Conservation (phyloP, 75 land plant genomes). For the Pseudotsuga menziesii region DNA sequence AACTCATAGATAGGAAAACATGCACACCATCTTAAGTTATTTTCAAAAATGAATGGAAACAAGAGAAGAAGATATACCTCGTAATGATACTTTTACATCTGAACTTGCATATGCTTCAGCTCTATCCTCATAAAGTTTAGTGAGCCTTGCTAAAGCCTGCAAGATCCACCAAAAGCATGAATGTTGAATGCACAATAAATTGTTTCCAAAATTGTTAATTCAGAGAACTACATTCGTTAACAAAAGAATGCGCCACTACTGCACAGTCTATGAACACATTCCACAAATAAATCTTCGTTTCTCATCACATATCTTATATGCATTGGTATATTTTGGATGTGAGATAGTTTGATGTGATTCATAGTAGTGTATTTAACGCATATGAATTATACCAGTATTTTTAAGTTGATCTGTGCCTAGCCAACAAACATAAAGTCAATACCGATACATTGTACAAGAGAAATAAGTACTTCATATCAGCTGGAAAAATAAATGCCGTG, state of each 20-base stretch:
- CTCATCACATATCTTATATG: neutral
- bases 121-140: constrained; percentile 25
- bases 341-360: neutral
- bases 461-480: neutral
- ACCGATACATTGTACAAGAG: neutral
- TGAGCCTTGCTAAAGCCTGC: constrained; percentile 13
- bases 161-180: neutral
- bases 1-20: no score
- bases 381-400: neutral
- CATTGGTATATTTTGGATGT: neutral
- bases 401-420: neutral
- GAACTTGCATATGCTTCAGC: constrained; percentile 18
- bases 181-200: neutral
- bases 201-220: neutral
- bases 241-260: neutral
- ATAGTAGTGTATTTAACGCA: neutral
- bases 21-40: no score
- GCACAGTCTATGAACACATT: neutral
- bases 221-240: neutral
- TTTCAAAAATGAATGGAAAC: no score
- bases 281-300: neutral
- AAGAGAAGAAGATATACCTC: neutral
- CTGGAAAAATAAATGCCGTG: no score
- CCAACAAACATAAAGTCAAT: neutral
- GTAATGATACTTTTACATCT: constrained; percentile 15